phyloP scores from a whole-genome alignment of 495 filamentous ascomycete genomes.

The Aspergillus heteromorphus region DNA sequence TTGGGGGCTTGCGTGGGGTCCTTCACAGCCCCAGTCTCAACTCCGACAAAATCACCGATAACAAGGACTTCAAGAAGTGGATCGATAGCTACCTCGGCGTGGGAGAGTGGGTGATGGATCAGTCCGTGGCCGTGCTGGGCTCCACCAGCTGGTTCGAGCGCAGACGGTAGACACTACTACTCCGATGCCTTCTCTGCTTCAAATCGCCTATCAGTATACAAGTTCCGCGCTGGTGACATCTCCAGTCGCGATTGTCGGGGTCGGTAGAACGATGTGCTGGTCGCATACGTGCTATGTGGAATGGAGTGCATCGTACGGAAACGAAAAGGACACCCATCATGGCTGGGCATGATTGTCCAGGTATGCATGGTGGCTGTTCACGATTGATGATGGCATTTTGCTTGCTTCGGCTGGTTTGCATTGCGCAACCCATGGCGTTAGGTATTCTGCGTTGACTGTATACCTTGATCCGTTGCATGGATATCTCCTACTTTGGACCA shows the following conservation, averaged over 20 bases:
- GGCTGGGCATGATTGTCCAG: neutral
- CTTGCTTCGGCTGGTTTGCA: neutral
- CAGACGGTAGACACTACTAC: constrained; percentile 52
- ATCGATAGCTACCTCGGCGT: constrained; percentile 92
- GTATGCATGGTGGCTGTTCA: neutral
- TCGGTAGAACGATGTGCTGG: neutral
- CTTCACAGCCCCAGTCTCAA: constrained; percentile 72
- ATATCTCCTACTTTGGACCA: neutral
- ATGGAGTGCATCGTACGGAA: neutral
- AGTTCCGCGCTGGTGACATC: neutral
- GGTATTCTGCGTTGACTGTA: constrained; percentile 7
- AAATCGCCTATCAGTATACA: neutral
- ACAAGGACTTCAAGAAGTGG: constrained; percentile 81
- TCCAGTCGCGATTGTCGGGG: neutral
- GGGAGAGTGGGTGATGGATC: constrained; percentile 97
- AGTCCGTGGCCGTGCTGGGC: constrained; percentile 85
- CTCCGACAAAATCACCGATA: constrained; percentile 78
- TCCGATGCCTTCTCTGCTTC: neutral
- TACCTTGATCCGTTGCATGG: constrained; percentile 7
- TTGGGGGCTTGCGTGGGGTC: constrained; percentile 27
- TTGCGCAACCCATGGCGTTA: constrained; percentile 8
- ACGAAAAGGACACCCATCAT: neutral
- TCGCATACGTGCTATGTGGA: neutral
- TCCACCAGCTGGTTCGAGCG: constrained; percentile 86
- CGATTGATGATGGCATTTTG: constrained; percentile 8